A percentile compares a stretch with the other conserved stretches of the same genome.
Evolutionary conservation across 2,329 filamentous ascomycete genomes (phyloP).

Genomic region (Sclerotinia glacialis): DNA sequence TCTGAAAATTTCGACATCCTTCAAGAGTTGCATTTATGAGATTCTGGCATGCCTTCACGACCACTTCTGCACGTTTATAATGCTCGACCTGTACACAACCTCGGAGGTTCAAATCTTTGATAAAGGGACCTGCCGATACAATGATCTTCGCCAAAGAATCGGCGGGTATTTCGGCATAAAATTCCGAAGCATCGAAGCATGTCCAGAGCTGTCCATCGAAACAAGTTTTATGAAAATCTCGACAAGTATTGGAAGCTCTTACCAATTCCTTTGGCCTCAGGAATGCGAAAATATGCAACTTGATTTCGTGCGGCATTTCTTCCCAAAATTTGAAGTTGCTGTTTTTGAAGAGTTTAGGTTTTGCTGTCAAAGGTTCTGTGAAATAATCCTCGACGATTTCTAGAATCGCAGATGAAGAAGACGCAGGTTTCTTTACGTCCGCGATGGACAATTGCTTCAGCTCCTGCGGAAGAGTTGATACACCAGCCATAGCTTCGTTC

Average conservation of each 20-base stretch:
- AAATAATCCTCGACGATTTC: conserved; percentile 39
- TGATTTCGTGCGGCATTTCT: conserved; percentile 77
- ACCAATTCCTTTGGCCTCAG: conserved; percentile 79
- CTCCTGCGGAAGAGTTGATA: conserved; percentile 29
- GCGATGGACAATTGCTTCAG: conserved; percentile 29
- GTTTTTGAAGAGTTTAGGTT: conserved; percentile 35
- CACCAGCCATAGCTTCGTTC: conserved; percentile 26
- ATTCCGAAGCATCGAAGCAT: conserved; percentile 77
- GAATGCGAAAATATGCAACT: conserved; percentile 72
- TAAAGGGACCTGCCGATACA: conserved; percentile 79
- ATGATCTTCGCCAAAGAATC: conserved; percentile 83
- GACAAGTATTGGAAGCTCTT: conserved; percentile 72
- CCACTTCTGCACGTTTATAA: conserved; percentile 70
- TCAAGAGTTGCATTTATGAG: conserved; percentile 84
- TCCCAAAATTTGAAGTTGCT: conserved; percentile 68
- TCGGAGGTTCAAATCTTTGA: conserved; percentile 83
- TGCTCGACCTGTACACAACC: conserved; percentile 88
- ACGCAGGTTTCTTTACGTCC: conserved; percentile 25
- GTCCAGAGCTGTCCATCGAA: conserved; percentile 96
- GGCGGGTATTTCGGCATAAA: conserved; percentile 83
- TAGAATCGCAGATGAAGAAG: conserved; percentile 30
- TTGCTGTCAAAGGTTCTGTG: conserved; percentile 28
- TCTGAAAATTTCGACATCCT: conserved; percentile 81
- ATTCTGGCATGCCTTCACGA: conserved; percentile 83
- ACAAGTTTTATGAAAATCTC: conserved; percentile 75